Evolutionary conservation across 148 eudicot genomes (phyloP).

Genomic region (Nepenthes mirabilis): DNA sequence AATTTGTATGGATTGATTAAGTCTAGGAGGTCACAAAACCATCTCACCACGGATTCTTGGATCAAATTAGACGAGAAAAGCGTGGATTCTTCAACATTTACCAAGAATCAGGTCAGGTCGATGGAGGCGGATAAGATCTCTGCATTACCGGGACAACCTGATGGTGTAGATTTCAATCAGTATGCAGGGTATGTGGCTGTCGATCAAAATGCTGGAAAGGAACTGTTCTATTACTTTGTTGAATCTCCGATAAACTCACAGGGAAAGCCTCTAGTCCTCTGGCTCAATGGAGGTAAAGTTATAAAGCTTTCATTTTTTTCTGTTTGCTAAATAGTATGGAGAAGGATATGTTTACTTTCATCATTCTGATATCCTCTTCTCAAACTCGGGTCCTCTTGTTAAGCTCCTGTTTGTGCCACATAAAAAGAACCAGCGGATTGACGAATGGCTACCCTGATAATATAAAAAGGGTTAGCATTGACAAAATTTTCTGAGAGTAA

Average conservation of each 20-base stretch:
- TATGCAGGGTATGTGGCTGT: slow-evolving; percentile 7
- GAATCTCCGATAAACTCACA: slow-evolving; percentile 1
- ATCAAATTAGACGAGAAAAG: background rate
- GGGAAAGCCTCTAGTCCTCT: slow-evolving; percentile 4
- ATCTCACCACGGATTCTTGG: background rate
- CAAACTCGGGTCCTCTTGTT: background rate
- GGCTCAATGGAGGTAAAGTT: slow-evolving; percentile 7
- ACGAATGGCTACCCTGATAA: too few species aligned
- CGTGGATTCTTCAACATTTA: background rate
- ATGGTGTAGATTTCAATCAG: slow-evolving; percentile 1
- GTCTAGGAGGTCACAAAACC: background rate
- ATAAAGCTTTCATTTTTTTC: background rate
- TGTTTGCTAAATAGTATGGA: too few species aligned
- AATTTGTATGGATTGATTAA: background rate
- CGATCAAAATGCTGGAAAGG: slow-evolving; percentile 6
- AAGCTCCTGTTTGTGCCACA: too few species aligned
- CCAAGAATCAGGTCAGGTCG: background rate
- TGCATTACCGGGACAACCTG: slow-evolving; percentile 7
- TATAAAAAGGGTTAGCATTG: background rate
- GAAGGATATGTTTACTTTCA: background rate
- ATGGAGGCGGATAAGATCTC: background rate
- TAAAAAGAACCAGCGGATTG: too few species aligned
- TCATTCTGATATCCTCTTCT: background rate
- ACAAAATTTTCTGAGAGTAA: background rate
- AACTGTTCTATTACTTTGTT: slow-evolving; percentile 10